phyloP scores from a whole-genome alignment of 176 grass and related monocot species.

The Eleusine coracana region DNA sequence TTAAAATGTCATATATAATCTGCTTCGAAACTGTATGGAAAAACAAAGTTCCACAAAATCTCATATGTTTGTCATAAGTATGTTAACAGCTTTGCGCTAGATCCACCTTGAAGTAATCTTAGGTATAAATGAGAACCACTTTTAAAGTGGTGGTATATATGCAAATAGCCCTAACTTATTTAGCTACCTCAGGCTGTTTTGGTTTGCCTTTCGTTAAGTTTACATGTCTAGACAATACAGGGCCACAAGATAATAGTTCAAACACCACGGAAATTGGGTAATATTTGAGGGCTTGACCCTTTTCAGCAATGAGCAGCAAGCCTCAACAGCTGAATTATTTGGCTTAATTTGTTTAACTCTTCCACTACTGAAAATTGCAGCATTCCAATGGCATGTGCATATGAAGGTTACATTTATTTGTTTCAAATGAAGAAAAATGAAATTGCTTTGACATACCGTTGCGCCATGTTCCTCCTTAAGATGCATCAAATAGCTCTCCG shows the following conservation, averaged over 20 bases:
- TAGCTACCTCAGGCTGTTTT: slow-evolving; percentile 11
- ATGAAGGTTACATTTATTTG: slow-evolving; percentile 16
- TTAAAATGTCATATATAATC: slow-evolving; percentile 15
- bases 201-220: slow-evolving; percentile 17
- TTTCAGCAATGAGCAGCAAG: slow-evolving; percentile 16
- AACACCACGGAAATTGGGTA: neutral
- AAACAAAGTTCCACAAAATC: neutral
- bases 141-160: neutral
- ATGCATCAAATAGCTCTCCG: slow-evolving; percentile 52
- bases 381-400: slow-evolving; percentile 1
- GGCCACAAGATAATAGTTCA: slow-evolving; percentile 1
- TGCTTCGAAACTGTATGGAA: slow-evolving; percentile 1
- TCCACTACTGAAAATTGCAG: slow-evolving; percentile 11
- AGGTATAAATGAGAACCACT: neutral
- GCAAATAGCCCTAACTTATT: slow-evolving; percentile 12
- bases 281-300: neutral
- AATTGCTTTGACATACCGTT: slow-evolving; percentile 57
- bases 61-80: slow-evolving; percentile 10
- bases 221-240: slow-evolving; percentile 23
- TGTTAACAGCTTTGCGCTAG: slow-evolving; percentile 5
- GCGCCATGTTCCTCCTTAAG: slow-evolving; percentile 71
- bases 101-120: neutral
- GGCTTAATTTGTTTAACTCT: slow-evolving; percentile 38
- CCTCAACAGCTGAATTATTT: slow-evolving; percentile 4
- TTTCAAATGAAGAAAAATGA: slow-evolving; percentile 39